These are phyloP conservation scores for Nelumbo lutea DNA, from an alignment of 164 flowering plant species.

Conservation along the genomic window DNA sequence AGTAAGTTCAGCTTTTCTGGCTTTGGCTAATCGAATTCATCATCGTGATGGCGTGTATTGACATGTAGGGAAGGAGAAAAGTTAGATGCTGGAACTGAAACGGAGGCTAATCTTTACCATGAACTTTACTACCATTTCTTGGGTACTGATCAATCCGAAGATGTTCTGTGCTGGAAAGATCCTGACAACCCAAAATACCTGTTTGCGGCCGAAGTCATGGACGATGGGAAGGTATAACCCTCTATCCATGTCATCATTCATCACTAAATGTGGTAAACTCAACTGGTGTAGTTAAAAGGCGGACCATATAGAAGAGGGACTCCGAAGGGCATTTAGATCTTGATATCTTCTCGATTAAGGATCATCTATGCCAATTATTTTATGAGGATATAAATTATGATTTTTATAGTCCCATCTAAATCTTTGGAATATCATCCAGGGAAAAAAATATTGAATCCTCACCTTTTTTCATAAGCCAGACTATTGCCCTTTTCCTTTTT, in stretches of 20 bases:
- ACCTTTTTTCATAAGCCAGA: too few species aligned
- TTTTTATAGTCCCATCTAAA: too few species aligned
- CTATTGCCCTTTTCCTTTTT: too few species aligned
- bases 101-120: conserved; percentile 71
- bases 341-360: too few species aligned
- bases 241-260: background rate
- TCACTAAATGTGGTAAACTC: background rate
- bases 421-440: too few species aligned
- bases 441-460: too few species aligned
- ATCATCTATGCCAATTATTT: too few species aligned
- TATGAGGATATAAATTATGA: too few species aligned
- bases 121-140: conserved; percentile 78
- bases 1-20: conserved; percentile 40
- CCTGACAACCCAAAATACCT: conserved; percentile 63
- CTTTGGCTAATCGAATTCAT: background rate
- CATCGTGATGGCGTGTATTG: conserved; percentile 3
- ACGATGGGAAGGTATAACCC: conserved; percentile 87
- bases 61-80: conserved; percentile 56
- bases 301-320: too few species aligned
- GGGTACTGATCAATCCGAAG: conserved; percentile 88
- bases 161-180: conserved; percentile 90
- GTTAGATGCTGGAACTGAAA: conserved; percentile 94
- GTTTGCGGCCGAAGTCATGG: conserved; percentile 53
- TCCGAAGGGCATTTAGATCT: too few species aligned
- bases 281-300: background rate